Evolutionary conservation across 305 asterid genomes (phyloP).

Genomic region (Solanum hybrid): DNA sequence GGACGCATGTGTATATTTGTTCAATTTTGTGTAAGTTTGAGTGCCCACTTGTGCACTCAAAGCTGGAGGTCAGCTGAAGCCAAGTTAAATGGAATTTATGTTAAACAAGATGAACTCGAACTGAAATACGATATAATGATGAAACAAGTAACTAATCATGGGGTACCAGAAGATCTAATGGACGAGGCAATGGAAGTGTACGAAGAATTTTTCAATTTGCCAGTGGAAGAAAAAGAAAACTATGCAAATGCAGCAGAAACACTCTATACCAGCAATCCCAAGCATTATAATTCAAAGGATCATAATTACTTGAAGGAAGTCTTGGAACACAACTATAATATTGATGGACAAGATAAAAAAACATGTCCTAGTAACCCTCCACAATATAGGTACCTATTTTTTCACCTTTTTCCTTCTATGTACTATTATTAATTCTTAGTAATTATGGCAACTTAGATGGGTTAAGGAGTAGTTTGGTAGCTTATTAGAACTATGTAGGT

Average conservation of each 20-base stretch:
- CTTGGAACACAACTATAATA: constrained; percentile 18
- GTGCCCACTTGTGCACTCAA: not conserved
- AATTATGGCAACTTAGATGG: not conserved
- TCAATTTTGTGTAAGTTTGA: not conserved
- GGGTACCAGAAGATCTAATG: constrained; percentile 19
- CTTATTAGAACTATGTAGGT: not conserved
- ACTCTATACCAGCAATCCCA: not conserved
- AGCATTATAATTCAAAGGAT: constrained; percentile 7
- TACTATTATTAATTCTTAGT: not conserved
- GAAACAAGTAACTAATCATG: constrained; percentile 21
- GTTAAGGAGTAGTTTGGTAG: not conserved
- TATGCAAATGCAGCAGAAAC: constrained; percentile 11
- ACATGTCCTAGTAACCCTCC: constrained; percentile 23
- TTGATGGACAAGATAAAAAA: constrained; percentile 8
- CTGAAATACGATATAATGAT: not conserved
- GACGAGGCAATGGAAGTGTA: constrained; percentile 9
- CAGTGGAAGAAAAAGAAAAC: constrained; percentile 17
- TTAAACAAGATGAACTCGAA: not conserved
- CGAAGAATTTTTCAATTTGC: constrained; percentile 20
- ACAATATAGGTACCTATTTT: constrained; percentile 14
- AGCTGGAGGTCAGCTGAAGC: not conserved
- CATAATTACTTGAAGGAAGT: constrained; percentile 26
- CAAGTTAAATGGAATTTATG: not conserved
- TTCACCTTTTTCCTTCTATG: not conserved
- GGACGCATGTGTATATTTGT: not conserved